Evolutionary conservation across 73 alveolate species (phyloP), one percentile per base, ranked within the genome.

Genomic region (Paraurostyla sp.): DNA sequence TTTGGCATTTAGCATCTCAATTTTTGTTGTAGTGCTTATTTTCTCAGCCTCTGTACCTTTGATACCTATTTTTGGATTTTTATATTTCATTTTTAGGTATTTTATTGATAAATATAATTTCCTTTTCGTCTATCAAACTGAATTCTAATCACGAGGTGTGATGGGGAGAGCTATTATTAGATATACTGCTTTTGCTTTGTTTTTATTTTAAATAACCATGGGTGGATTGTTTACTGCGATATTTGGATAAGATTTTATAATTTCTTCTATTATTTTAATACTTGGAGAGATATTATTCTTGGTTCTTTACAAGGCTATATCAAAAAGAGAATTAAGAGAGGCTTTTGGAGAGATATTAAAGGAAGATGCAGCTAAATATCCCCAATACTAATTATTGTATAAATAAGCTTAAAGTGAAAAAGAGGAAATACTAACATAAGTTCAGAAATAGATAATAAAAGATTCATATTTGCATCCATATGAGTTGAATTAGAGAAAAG

Each of bases 71-170:
- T 95, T 95, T 88, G 98, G 98, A 30, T 87, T 93, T 59, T 76
- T 95, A 62, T 95, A 90, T 87, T 95, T 95, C 85, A 52, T 85
- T 33, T 58, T 93, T 27, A 95, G 94, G 87, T 95, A 95, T 84
- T 83, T 75, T 60, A 91, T 95, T 60, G 98, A 95, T 73, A 95
- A 95, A 86, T 95, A 95, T 81, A 95, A 95, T 78, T 76, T 95
- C 68, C 56, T 93, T 51, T 91, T 81, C 57, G 93, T 93, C 40
- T 95, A 91, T 69, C 95, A 97, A 15, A 93, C 93, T 25, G 98
- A 95, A 83, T 95, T 93, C 78, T 96, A 95, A 80, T 95, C 98
- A 23, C 89, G 82, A 60, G 98, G 98, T 23, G 85, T 90, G 56
- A 87, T 95, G n/a, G 94, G 96, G 49, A 92, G 84, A 90, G 90